A percentile compares a stretch with the other conserved stretches of the same genome.
Conservation (phyloP, 331 rosid species). For the Cydonia oblonga region DNA sequence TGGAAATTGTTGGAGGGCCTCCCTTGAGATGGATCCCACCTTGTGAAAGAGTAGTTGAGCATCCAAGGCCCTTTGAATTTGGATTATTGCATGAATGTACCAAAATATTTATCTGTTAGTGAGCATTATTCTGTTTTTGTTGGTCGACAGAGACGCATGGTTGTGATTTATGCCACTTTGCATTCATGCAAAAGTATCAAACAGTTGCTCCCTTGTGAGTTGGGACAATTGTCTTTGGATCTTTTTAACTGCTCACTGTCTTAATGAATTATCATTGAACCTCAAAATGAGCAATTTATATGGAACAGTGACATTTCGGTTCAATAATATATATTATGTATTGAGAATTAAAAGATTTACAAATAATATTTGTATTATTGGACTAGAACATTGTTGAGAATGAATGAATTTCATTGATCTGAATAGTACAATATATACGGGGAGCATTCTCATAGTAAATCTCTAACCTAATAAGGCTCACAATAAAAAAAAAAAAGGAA, state of each 20-base stretch:
- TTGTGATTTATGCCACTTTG: background rate
- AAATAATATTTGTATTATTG: too few species aligned
- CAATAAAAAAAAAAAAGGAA: too few species aligned
- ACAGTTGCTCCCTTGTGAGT: background rate
- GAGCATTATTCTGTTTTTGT: background rate
- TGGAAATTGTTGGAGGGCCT: slow-evolving; percentile 16
- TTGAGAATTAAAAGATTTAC: too few species aligned
- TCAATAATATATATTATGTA: too few species aligned
- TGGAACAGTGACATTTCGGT: too few species aligned
- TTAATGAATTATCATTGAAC: background rate
- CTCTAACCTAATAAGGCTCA: too few species aligned
- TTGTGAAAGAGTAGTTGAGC: slow-evolving; percentile 10
- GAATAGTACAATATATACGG: too few species aligned
- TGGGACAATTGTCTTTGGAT: background rate
- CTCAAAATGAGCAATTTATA: background rate
- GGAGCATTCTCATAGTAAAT: too few species aligned
- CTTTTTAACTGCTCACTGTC: background rate
- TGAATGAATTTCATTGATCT: too few species aligned
- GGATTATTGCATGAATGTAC: background rate
- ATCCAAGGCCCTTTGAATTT: slow-evolving; percentile 21
- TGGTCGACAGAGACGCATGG: background rate
- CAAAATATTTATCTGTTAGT: background rate
- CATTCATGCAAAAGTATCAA: background rate
- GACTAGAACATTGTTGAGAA: too few species aligned
- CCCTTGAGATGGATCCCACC: slow-evolving; percentile 33